phyloP scores from a whole-genome alignment of 441 rosid species.

The Bocquillonia castaneifolia region DNA sequence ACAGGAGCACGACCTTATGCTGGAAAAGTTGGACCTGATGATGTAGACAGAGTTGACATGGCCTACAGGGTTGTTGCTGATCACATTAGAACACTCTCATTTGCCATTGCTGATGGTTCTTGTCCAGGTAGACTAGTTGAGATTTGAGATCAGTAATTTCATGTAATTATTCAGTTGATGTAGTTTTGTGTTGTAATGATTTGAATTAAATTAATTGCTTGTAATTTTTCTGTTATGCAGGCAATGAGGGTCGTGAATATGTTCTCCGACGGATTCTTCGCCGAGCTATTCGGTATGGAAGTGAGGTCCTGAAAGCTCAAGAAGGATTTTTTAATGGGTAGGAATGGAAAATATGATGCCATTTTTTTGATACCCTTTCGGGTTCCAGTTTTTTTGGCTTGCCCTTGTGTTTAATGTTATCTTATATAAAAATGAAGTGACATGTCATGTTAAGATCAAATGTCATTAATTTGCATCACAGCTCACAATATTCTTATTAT shows the following conservation, averaged over 20 bases:
- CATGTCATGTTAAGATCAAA: not conserved
- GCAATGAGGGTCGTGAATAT: slow-evolving; percentile 97
- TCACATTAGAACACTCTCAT: slow-evolving; percentile 87
- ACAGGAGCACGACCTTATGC: slow-evolving; percentile 83
- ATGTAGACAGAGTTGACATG: slow-evolving; percentile 81
- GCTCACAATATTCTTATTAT: not conserved
- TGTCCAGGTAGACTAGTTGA: slow-evolving; percentile 65
- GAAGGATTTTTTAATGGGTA: slow-evolving; percentile 96
- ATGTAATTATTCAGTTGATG: not conserved
- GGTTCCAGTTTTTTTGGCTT: not conserved
- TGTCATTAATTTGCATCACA: not conserved
- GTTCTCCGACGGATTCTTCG: slow-evolving; percentile 97
- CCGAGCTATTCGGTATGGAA: slow-evolving; percentile 95
- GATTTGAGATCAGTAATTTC: not conserved
- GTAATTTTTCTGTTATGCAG: slow-evolving; percentile 30
- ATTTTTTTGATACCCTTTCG: not conserved
- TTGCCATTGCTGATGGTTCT: slow-evolving; percentile 99
- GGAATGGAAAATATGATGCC: slow-evolving; percentile 17
- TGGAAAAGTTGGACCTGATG: slow-evolving; percentile 92
- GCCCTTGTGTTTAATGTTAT: not conserved
- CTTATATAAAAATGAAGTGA: not conserved
- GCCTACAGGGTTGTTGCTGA: slow-evolving; percentile 99
- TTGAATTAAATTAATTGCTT: not conserved
- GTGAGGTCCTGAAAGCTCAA: slow-evolving; percentile 79
- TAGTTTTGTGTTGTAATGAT: not conserved